Percentiles rank a stretch among this genome's conserved stretches.
phyloP scores from a whole-genome alignment of 371 early-diverging fungal genomes.

The Funneliformis caledonium region DNA sequence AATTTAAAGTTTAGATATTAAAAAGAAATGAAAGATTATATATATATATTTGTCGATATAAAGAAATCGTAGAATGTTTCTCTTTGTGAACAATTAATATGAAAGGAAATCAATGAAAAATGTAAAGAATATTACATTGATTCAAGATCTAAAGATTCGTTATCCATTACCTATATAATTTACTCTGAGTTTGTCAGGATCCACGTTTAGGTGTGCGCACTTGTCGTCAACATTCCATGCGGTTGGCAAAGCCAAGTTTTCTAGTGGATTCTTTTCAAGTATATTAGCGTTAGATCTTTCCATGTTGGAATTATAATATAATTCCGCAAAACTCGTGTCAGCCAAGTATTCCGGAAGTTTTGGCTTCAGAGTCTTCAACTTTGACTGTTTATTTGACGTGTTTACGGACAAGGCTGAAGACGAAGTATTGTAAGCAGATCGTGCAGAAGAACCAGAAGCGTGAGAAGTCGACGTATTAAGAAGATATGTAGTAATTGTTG shows the following conservation, averaged over 20 bases:
- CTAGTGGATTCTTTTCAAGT: background rate
- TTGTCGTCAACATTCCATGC: slow-evolving; percentile 70
- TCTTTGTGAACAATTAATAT: background rate
- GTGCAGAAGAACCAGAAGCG: slow-evolving; percentile 10
- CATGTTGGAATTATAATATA: slow-evolving; percentile 6
- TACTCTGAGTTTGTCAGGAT: slow-evolving; percentile 58
- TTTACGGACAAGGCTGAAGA: background rate
- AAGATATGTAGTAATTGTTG: background rate
- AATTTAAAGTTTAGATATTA: background rate
- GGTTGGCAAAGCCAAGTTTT: slow-evolving; percentile 54
- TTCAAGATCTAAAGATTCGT: background rate
- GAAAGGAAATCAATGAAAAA: background rate
- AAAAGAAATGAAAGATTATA: background rate
- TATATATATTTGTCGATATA: background rate
- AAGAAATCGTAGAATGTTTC: background rate
- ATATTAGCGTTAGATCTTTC: slow-evolving; percentile 1
- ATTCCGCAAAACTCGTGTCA: slow-evolving; percentile 42
- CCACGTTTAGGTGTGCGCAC: slow-evolving; percentile 59
- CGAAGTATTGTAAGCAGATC: background rate
- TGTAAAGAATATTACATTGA: background rate
- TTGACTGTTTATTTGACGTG: slow-evolving; percentile 4
- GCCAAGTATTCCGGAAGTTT: slow-evolving; percentile 40
- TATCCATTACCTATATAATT: slow-evolving; percentile 58
- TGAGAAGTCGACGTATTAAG: background rate
- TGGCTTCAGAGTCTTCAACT: background rate